Evolutionary conservation across 352 stramenopile species (phyloP), one percentile per base, ranked within the genome.

Genomic region (Phytophthora kernoviae): DNA sequence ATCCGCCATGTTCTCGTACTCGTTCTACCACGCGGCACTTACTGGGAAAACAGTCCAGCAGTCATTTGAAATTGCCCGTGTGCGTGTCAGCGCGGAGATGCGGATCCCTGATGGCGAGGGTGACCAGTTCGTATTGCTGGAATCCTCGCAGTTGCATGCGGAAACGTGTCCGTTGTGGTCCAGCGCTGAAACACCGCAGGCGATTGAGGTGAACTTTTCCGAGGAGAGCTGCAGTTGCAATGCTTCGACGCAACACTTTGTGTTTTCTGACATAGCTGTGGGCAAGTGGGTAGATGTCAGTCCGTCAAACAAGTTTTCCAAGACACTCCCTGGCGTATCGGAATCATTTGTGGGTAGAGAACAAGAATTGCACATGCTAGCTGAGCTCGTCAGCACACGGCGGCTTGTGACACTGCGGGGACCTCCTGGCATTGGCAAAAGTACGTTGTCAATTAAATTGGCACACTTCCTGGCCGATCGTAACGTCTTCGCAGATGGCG

Each of bases 281-380:
- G 84, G 84, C 30, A 90, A 90, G 48, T 93, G 77, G 79, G 70
- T 91, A 8, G 82, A 91, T 34, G 79, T 91, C 21, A 89, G 81
- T 58, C 73, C 82, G 17, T 77, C 72, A 0, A 90, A 93, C 62
- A 80, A 82, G 26, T 89, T 87, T 26, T 59, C 18, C 42, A 88
- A 91, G 61, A 90, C 75, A n/a, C 63, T 93, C 12, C 84, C 81
- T 7, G 69, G 74, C 4, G 57, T 91, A 17, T 79, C 81, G 14
- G 75, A 88, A 50, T 84, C 82, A 14, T 90, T 93, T 53, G 79
- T 93, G 32, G 84, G 84, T 5, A 81, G 84, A 26, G 81, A 93
- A 15, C 79, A 89, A 10, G 84, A 93, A 32, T 63, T 93, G 11
- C 79, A 93, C 59, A 77, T 84, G 68, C 58, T 93, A 30, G 81